Conservation (phyloP, 2,329 filamentous ascomycete genomes). For the Penicillium corylophilum region DNA sequence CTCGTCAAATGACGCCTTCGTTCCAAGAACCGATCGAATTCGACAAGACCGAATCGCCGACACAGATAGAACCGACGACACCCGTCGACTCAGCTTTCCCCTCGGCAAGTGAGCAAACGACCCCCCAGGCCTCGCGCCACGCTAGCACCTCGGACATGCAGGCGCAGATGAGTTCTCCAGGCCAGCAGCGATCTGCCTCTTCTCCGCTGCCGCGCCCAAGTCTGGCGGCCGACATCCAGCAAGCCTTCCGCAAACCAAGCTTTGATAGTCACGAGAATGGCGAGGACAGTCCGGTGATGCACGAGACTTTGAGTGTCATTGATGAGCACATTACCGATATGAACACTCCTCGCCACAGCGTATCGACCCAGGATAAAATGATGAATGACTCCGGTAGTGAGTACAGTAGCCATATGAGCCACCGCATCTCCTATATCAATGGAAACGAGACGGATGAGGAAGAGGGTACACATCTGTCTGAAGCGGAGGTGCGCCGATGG, state of each 20-base stretch:
- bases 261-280: conserved; percentile 52
- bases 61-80: conserved; percentile 15
- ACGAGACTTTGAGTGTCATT: conserved; percentile 92
- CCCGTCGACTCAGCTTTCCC: conserved; percentile 23
- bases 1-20: conserved; percentile 8
- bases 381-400: conserved; percentile 82
- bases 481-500: conserved; percentile 77
- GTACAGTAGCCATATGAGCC: conserved; percentile 76
- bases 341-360: conserved; percentile 58
- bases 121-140: conserved; percentile 43
- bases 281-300: conserved; percentile 76
- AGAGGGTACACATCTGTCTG: conserved; percentile 68
- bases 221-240: conserved; percentile 41
- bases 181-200: conserved; percentile 35
- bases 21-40: conserved; percentile 4
- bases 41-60: conserved; percentile 13
- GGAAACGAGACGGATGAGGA: conserved; percentile 96
- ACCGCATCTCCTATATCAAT: conserved; percentile 84
- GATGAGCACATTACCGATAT: conserved; percentile 95
- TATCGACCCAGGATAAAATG: conserved; percentile 52
- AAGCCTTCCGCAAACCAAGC: conserved; percentile 43
- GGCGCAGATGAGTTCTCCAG: conserved; percentile 22
- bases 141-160: conserved; percentile 34
- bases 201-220: conserved; percentile 37
- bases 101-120: conserved; percentile 36